Evolutionary conservation across 176 grass and related monocot species (phyloP).

Genomic region (Puya raimondii): DNA sequence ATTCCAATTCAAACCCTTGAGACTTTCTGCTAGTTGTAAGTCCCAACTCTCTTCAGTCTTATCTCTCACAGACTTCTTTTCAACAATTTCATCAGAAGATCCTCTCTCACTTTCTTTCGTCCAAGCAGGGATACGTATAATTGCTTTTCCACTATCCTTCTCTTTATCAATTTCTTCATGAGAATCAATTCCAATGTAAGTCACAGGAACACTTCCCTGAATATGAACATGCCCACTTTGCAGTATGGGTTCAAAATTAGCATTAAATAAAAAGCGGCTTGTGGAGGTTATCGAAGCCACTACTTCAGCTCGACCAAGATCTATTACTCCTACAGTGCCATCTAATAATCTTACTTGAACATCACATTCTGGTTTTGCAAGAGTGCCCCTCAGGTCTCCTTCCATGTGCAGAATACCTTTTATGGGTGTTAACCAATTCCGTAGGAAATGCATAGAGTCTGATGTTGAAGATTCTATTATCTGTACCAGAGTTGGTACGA

Average conservation of each 20-base stretch:
- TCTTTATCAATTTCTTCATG: constrained; percentile 54
- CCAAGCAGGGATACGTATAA: constrained; percentile 88
- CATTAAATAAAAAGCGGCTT: constrained; percentile 86
- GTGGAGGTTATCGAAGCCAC: constrained; percentile 83
- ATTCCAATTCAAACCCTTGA: constrained; percentile 96
- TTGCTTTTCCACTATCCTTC: constrained; percentile 43
- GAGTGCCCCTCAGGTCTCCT: constrained; percentile 88
- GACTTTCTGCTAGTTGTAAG: constrained; percentile 90
- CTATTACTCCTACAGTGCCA: constrained; percentile 81
- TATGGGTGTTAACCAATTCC: constrained; percentile 90
- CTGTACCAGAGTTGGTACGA: constrained; percentile 88
- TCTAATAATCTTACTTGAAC: constrained; percentile 93
- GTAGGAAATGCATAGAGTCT: constrained; percentile 80
- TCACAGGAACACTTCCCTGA: constrained; percentile 86
- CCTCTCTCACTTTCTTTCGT: constrained; percentile 51
- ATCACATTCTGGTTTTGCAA: constrained; percentile 92
- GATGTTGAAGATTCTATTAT: constrained; percentile 87
- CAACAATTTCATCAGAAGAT: constrained; percentile 54
- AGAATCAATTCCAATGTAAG: constrained; percentile 62
- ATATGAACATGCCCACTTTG: constrained; percentile 97
- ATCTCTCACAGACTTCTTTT: constrained; percentile 67
- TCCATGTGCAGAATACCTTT: constrained; percentile 99
- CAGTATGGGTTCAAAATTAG: constrained; percentile 77
- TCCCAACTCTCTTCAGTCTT: constrained; percentile 84
- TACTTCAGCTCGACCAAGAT: constrained; percentile 85